Evolutionary conservation across 352 stramenopile genomes (phyloP), one percentile per base, ranked within the genome.

Genomic region (Globisporangium parvum): DNA sequence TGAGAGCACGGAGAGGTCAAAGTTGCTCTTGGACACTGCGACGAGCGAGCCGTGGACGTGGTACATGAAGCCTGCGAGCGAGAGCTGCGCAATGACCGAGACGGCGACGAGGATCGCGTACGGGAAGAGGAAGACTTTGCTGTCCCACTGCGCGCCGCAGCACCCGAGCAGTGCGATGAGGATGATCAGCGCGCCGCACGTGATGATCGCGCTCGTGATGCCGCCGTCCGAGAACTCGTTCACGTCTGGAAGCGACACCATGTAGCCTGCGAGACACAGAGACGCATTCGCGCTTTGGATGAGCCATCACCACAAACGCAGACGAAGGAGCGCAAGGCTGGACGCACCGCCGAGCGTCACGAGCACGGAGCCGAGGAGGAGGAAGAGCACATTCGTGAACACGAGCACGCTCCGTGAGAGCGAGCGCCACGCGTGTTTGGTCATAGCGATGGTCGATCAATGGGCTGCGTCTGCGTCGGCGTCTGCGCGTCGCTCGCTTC

Each of bases 351-450:
- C 83, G 42, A 93, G 83, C 15, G 73, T 83, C 47, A 93, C 75
- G 47, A 93, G 80, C 40, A 93, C 80, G 3, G 77, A 75, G 62
- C 83, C 83, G n/a, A 93, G 66, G 37, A 90, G 64, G 52, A 93
- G 66, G 71, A 93, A 93, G 47, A 93, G 75, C 69, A 93, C 80
- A 66, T 93, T 93, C n/a, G 80, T 91, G 66, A 93, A 93, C 55
- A 93, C 82, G 50, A 93, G 69, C 50, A 93, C 78, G 55, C 80
- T 86, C 33, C 83, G 75, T 51, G 77, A 86, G 33, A 93, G 67
- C 45, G 75, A 86, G 37, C 83, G 78, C 80, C 83, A 93, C 53
- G 69, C 70, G 57, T 67, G 60, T 62, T 74, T 77, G 37, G 69
- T 69, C 70, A 84, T 79, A 12, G 31, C 31, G 31, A 37, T 8